Base-by-base conservation (phyloP, 2,329 filamentous ascomycete genomes). In the Ploettnerulaceae sp. region DNA sequence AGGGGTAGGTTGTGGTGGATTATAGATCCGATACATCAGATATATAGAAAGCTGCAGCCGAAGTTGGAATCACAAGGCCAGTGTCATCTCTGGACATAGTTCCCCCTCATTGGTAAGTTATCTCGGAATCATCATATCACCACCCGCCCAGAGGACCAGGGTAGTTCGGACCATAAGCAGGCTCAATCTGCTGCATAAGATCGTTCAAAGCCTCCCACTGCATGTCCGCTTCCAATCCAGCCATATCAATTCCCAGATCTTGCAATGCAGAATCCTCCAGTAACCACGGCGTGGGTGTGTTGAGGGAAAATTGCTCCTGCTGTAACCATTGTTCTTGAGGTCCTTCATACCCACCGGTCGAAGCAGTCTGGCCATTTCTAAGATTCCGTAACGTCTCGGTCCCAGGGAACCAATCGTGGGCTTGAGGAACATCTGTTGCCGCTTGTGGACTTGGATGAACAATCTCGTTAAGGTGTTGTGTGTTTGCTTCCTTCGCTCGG, bases 231-330 rank as follows among this genome's bases (percentile, higher is more conserved):
- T 31, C 46, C 15, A 48, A 26, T 7, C 22, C 40, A 31, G 31
- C 35, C 39, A 38, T 22, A 22, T 48, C 40, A 29, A 48, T 37
- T 3, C 46, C 46, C 15, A 48, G 14, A 8, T 48, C 46, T 17
- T 44, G 39, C 15, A 48, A 24, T 11, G 46, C 39, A 20, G 46
- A 34, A 29, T 48, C 46, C 17, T 48, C 39, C 12, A 48, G 22
- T 11, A 48, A 24, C 46, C 46, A 48, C 15, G 46, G 46, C 2
- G 40, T 44, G 11, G 46, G 40, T 12, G 31, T 33, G 4, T 12
- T 34, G 14, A 15, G 17, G 14, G 31, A 14, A 36, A 22, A 28
- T 9, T 38, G 40, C 35, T 48, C 39, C 7, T 43, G 39, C 26
- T 18, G 22, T 18, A 40, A 25, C 37, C 37, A 40, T 5, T 40